Percentiles rank a stretch among this genome's conserved stretches.
Evolutionary conservation across 108 stramenopile species (phyloP).

Genomic region (Conticribra guillardii): DNA sequence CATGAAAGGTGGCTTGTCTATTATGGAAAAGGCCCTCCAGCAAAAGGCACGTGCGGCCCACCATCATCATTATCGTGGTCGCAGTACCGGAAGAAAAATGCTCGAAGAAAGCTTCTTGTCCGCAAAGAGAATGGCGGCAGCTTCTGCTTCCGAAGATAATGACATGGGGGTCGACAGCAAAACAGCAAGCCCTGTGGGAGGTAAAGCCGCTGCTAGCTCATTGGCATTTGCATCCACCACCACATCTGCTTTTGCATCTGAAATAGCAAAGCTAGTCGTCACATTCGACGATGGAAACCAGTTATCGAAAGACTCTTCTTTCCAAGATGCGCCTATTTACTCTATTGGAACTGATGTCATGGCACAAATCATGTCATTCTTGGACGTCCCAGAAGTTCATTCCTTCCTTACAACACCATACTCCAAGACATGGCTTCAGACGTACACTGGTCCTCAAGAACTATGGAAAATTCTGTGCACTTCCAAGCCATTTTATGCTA

Average conservation of each 20-base stretch:
- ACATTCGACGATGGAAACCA: not conserved
- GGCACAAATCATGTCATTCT: constrained; percentile 59
- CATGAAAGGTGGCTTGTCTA: constrained; percentile 31
- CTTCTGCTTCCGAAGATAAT: constrained; percentile 15
- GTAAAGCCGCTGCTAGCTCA: constrained; percentile 8
- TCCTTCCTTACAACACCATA: constrained; percentile 73
- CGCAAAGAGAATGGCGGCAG: constrained; percentile 34
- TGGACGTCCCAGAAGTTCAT: constrained; percentile 70
- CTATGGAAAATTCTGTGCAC: constrained; percentile 84
- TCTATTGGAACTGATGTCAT: constrained; percentile 74
- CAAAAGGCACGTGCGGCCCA: constrained; percentile 33
- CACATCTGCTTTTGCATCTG: not conserved
- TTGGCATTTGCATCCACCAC: constrained; percentile 2
- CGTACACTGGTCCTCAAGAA: constrained; percentile 70
- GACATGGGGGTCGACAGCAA: not conserved
- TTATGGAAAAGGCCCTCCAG: constrained; percentile 48
- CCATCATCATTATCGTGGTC: constrained; percentile 44
- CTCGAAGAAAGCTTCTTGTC: constrained; percentile 43
- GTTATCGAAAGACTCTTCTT: constrained; percentile 4
- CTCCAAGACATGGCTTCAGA: constrained; percentile 69
- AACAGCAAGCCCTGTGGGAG: not conserved
- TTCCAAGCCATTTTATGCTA: constrained; percentile 80
- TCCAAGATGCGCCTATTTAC: constrained; percentile 46
- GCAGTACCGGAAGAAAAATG: constrained; percentile 42
- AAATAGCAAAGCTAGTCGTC: not conserved